Percentiles rank a stretch among this genome's conserved stretches.
Conservation (phyloP, 2,329 filamentous ascomycete genomes). For the Colletotrichum tropicicola region DNA sequence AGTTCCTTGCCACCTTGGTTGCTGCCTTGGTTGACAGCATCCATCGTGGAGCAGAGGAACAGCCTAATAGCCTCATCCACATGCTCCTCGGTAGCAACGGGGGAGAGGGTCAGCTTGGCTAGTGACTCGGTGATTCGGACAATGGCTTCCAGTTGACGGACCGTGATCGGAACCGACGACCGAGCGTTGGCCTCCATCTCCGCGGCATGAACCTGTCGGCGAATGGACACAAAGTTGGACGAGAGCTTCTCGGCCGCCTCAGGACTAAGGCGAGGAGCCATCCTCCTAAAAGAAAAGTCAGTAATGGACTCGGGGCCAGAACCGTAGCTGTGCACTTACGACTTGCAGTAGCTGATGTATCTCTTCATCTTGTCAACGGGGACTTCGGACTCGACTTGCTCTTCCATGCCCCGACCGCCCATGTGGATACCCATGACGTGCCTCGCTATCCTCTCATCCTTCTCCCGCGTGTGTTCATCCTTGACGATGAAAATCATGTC, state of each 20-base stretch:
- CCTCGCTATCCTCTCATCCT: slow-evolving; percentile 92
- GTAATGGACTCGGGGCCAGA: slow-evolving; percentile 10
- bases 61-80: slow-evolving; percentile 97
- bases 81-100: slow-evolving; percentile 87
- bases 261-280: slow-evolving; percentile 87
- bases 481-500: slow-evolving; percentile 99
- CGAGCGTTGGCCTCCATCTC: slow-evolving; percentile 91
- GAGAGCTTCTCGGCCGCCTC: slow-evolving; percentile 96
- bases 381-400: slow-evolving; percentile 86
- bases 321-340: slow-evolving; percentile 66
- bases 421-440: slow-evolving; percentile 99
- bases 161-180: slow-evolving; percentile 95
- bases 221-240: slow-evolving; percentile 96
- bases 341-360: slow-evolving; percentile 97
- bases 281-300: slow-evolving; percentile 68
- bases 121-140: slow-evolving; percentile 96
- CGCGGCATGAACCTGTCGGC: slow-evolving; percentile 89
- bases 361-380: slow-evolving; percentile 96
- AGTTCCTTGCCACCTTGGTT: slow-evolving; percentile 86
- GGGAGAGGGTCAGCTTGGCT: slow-evolving; percentile 87
- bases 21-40: slow-evolving; percentile 91
- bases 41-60: slow-evolving; percentile 97
- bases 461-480: slow-evolving; percentile 88
- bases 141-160: slow-evolving; percentile 96
- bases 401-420: slow-evolving; percentile 84